phyloP scores from a whole-genome alignment of 2,329 filamentous ascomycete species.

The Paecilomyces dactylethromorphus region DNA sequence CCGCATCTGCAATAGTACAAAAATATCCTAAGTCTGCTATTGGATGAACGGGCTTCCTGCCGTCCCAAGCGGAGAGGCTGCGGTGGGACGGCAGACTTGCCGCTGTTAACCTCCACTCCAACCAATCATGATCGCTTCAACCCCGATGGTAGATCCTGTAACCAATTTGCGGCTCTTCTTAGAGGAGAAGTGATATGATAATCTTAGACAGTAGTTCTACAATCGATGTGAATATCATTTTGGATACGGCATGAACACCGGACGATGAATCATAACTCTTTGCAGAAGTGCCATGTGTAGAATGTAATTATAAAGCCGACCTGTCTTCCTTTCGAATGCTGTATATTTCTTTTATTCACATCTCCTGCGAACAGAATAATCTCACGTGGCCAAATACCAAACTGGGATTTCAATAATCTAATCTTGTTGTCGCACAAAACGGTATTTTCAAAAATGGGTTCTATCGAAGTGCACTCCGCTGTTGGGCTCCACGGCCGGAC shows the following conservation, averaged over 20 bases:
- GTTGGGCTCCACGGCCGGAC: not conserved
- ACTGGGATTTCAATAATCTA: not conserved
- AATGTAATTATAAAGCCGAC: not conserved
- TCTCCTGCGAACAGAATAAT: no score
- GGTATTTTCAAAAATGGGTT: not conserved
- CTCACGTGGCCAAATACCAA: no score
- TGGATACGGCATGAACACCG: not conserved
- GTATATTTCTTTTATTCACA: not conserved
- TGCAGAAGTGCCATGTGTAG: not conserved
- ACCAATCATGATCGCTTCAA: not conserved
- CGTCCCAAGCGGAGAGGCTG: not conserved
- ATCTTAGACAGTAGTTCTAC: not conserved
- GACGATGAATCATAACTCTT: not conserved
- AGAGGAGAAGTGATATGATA: not conserved
- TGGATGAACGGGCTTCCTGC: not conserved
- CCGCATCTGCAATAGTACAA: no score
- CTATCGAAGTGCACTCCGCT: not conserved
- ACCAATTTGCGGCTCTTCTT: not conserved
- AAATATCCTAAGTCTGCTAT: not conserved
- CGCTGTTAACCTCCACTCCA: no score
- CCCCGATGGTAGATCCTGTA: not conserved
- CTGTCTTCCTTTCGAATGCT: not conserved
- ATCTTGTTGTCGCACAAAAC: not conserved
- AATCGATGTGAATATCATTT: not conserved
- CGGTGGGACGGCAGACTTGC: no score